These are phyloP conservation scores for Macrolepiota dolichaula DNA, from an alignment of 768 basidiomycete species.

Conservation along the genomic window DNA sequence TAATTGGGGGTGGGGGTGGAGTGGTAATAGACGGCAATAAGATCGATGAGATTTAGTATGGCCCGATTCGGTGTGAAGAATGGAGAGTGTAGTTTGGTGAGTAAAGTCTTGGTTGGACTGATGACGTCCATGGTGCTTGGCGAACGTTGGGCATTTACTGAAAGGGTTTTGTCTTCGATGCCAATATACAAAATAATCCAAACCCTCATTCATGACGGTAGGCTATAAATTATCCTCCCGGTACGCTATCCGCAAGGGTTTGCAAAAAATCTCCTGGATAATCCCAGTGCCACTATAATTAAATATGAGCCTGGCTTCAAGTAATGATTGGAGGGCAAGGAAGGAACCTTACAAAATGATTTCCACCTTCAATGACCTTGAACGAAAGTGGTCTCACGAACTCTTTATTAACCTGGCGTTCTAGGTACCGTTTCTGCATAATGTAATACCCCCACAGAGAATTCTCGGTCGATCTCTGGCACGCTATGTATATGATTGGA, in stretches of 20 bases:
- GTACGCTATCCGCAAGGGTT: not conserved
- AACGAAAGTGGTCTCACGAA: conserved; percentile 22
- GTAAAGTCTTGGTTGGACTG: too few species aligned
- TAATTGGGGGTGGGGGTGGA: too few species aligned
- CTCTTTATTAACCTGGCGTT: conserved; percentile 15
- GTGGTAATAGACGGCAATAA: too few species aligned
- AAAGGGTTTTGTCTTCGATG: too few species aligned
- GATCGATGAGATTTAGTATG: too few species aligned
- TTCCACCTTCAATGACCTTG: conserved; percentile 21
- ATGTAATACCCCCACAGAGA: conserved; percentile 21
- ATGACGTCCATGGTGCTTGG: too few species aligned
- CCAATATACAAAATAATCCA: too few species aligned
- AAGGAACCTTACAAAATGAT: conserved; percentile 31
- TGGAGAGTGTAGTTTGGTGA: too few species aligned
- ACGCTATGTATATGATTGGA: conserved; percentile 19
- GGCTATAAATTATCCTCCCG: too few species aligned
- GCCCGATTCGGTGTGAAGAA: too few species aligned
- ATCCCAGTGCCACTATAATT: conserved; percentile 10
- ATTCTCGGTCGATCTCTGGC: conserved; percentile 20
- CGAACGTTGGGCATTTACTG: too few species aligned
- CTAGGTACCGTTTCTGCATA: conserved; percentile 17
- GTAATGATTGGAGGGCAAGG: not conserved
- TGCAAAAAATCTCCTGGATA: not conserved
- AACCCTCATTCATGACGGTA: too few species aligned
- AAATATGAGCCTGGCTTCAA: not conserved